Base-by-base conservation (phyloP, 2,329 filamentous ascomycete genomes). In the Zymoseptoria passerinii region DNA sequence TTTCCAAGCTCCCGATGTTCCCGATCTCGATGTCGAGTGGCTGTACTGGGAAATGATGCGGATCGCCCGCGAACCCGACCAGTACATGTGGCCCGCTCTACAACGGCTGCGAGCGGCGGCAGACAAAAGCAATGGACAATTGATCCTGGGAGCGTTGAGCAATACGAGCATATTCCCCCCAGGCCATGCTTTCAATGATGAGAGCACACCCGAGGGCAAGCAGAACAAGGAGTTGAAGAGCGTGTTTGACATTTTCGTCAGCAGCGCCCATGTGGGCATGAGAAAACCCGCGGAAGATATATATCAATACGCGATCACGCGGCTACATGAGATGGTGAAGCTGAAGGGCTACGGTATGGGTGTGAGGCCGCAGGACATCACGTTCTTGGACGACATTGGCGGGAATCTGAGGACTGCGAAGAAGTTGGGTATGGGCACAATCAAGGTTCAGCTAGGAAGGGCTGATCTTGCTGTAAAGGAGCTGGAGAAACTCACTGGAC, bases 31-130 rank as follows among this genome's bases (percentile, higher is more conserved):
- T 68, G 88, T 83, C 13, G 85, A 90, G 70, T 84, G 77, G 74
- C 78, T 99, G 28, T 96, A 96, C 77, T 88, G 89, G 81, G 82
- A 87, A 67, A 97, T 97, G 92, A 96, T 97, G 90, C 75, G 79
- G 4, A 75, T 81, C 10, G 86, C 88, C 9, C 79, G 83, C 5
- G 74, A 76, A 1, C 85, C 88, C 0, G 92, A 99, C 71, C 90
- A 90, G 3, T 89, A 88, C 79, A 94, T 97, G 87, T 90, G 83
- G 63, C 91, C 92, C 0, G 92, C 92, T 1, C 76, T 97, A 48
- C 76, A 84, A 68, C 83, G 80, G 44, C 77, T 99, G 59, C 81
- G 82, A 59, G 51, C 52, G 23, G 61, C 61, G 0, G 71, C 70
- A 8, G 68, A 72, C 53, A 48, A 60, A 48, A 67, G 63, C 49